Evolutionary conservation across 2,329 filamentous ascomycete species (phyloP).

Genomic region (Xylariaceae sp.): DNA sequence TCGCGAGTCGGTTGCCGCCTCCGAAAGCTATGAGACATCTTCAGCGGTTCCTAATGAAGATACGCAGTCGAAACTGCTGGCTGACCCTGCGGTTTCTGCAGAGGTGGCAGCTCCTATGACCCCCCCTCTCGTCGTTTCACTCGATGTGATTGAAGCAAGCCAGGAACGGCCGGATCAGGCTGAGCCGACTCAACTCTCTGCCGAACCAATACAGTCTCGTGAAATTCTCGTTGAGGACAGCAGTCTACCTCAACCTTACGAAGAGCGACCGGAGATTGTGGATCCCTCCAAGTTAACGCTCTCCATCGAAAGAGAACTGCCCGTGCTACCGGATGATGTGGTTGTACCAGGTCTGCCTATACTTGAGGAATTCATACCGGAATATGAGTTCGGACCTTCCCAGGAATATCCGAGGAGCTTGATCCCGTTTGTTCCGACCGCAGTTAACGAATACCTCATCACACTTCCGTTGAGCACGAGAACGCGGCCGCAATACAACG

Average conservation of each 20-base stretch:
- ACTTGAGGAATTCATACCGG: slow-evolving; percentile 4
- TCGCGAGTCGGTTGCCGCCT: neutral
- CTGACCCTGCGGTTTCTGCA: neutral
- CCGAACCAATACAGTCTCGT: neutral
- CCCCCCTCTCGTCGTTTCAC: neutral
- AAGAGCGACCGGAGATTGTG: slow-evolving; percentile 24
- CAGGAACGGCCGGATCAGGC: too few relatives aligned
- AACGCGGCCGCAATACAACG: slow-evolving; percentile 47
- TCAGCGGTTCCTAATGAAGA: neutral
- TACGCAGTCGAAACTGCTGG: neutral
- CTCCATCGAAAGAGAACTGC: slow-evolving; percentile 26
- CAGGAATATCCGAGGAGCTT: slow-evolving; percentile 18
- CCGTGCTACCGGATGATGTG: slow-evolving; percentile 22
- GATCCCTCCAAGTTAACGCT: slow-evolving; percentile 26
- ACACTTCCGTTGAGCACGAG: slow-evolving; percentile 55
- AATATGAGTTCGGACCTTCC: slow-evolving; percentile 11
- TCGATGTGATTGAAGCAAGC: too few relatives aligned
- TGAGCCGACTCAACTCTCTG: neutral
- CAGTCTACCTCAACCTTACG: slow-evolving; percentile 6
- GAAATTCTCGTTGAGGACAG: slow-evolving; percentile 6
- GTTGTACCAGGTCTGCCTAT: slow-evolving; percentile 7
- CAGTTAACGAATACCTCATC: slow-evolving; percentile 42
- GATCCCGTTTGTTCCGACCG: slow-evolving; percentile 22
- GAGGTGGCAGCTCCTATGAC: neutral
- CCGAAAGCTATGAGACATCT: neutral